These are phyloP conservation scores for Arabidopsis suecica DNA, from an alignment of 345 rosid species.

Conservation along the genomic window DNA sequence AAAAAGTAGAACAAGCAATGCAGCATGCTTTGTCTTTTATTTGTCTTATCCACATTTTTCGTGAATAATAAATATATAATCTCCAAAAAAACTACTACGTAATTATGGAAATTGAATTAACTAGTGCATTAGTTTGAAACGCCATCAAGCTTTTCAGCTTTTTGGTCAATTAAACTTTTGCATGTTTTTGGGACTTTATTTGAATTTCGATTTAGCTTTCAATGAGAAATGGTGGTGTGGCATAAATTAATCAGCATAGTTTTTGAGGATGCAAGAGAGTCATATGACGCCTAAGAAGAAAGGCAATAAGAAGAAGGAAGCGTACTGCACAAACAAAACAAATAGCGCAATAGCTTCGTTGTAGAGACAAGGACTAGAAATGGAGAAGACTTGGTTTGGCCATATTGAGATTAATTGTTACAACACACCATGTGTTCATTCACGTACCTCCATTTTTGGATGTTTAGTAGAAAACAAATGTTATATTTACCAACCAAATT, in stretches of 20 bases:
- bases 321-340: not conserved
- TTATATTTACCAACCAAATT: not conserved
- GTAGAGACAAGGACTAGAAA: conserved; percentile 26
- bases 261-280: not conserved
- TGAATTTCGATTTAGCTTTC: not conserved
- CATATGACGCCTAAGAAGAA: not conserved
- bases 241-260: not conserved
- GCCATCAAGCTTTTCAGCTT: not conserved
- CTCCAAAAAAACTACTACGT: not conserved
- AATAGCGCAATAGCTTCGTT: not conserved
- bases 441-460: conserved; percentile 19
- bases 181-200: not conserved
- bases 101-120: not conserved
- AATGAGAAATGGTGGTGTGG: no score
- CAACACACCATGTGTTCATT: conserved; percentile 37
- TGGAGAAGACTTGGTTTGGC: conserved; percentile 33
- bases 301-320: conserved; percentile 1
- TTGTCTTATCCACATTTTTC: not conserved
- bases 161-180: not conserved
- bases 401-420: conserved; percentile 24
- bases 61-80: not conserved
- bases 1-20: not conserved
- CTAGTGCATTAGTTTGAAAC: not conserved
- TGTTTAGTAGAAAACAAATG: not conserved
- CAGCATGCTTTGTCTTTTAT: conserved; percentile 24